Base-by-base conservation (phyloP, 352 stramenopile genomes). In the Globisporangium abappressorium region DNA sequence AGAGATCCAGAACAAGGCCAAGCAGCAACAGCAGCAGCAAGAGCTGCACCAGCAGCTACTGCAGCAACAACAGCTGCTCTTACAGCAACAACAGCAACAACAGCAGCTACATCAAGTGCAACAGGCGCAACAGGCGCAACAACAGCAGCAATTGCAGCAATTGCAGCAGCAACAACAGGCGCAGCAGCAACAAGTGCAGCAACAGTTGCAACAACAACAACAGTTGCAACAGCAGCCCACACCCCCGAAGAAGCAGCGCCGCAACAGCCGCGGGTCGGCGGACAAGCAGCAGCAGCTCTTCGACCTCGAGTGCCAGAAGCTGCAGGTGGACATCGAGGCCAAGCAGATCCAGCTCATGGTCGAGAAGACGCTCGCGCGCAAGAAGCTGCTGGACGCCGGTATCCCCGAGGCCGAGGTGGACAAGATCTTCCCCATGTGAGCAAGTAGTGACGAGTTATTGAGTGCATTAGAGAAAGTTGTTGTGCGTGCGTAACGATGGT, bases 321-420 rank as follows among this genome's bases (percentile, higher is more conserved):
- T 82, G 63, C 75, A 86, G 67, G 73, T 72, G 24, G 79, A 86
- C 57, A 79, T 86, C 34, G 76, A 84, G 63, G 78, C 72, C 11
- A 79, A 68, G 57, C 80, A 86, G 36, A 53, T 86, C 55, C 76
- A 82, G 60, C 64, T 86, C 30, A 66, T 82, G 64, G 41, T 84
- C 41, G 79, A 86, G 63, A 86, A 86, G 55, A 78, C 76, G 26
- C 64, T 86, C 26, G 76, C 76, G 46, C 70, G 78, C 49, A 84
- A 84, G 65, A 79, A 76, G 57, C 58, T 87, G 62, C 61, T 83
- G 47, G 77, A 87, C 62, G 79, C 77, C 6, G 77, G 79, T 7
- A 80, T 85, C 62, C 66, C 79, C 5, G 34, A 43, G 20, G 61
- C 70, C 33, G 75, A 87, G 36, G 77, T 85, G 30, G 57, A 85